Evolutionary conservation across 179 eudicot genomes (phyloP), one percentile per base, ranked within the genome.

Genomic region (Pouteria campechiana): DNA sequence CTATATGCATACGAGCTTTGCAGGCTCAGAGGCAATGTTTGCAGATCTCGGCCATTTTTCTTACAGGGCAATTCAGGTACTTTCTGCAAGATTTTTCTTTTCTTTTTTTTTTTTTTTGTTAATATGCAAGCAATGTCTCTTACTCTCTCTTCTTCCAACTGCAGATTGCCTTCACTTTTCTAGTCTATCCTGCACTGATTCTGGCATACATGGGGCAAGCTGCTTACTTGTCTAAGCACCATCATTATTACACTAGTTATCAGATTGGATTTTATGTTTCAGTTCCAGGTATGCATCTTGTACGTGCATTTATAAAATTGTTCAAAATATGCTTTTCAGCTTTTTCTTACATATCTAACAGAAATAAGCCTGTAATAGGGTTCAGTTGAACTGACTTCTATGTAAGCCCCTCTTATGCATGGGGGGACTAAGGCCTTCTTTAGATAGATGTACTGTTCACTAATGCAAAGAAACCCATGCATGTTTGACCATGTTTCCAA

Each of bases 181-280:
- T 84, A 64, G 95, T 88, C 33, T 88, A 88, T 70, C 97, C 97
- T 20, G 73, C 97, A 5, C 78, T 88, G 25, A 80, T 81, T 55
- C 66, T 88, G 55, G 93, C 85, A 27, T 88, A 88, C 33, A 88
- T 88, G 97, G 97, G 95, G 27, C 93, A 88, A 81, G 97, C 95
- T 42, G 97, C 97, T 36, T 88, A 75, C 65, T 57, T 81, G 52
- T 88, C 97, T 45, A 69, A 22, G 75, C 84, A 88, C 52, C 97
- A 88, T 52, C 60, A 72, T 38, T n/a, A n/a, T n/a, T n/a, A n/a
- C n/a, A 75, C 73, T 20, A 68, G 50, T 33, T 52, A 63, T 46
- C 75, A 70, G 52, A 84, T 88, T 32, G 71, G 78, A 25, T 88
- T 74, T 52, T 88, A 88, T 60, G 82, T 80, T 39, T 81, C 90